phyloP scores from a whole-genome alignment of 352 stramenopile genomes.

The Discostella stelligera region DNA sequence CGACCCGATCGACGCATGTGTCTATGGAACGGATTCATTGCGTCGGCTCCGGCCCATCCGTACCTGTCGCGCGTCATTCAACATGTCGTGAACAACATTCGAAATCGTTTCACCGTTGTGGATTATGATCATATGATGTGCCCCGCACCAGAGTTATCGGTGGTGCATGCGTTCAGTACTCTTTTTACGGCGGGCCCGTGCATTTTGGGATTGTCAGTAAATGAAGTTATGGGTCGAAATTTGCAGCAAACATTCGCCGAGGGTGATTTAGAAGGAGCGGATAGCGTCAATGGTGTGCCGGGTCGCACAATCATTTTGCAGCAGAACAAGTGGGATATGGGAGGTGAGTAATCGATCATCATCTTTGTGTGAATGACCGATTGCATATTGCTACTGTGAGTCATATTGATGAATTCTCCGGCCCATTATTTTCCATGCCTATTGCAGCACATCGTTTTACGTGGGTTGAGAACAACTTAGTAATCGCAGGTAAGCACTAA shows the following conservation, averaged over 20 bases:
- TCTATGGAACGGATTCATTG: conserved; percentile 83
- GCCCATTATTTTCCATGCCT: background rate
- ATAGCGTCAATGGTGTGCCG: conserved; percentile 22
- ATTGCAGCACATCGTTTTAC: conserved; percentile 46
- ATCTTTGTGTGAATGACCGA: background rate
- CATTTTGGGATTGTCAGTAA: conserved; percentile 41
- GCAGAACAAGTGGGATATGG: conserved; percentile 58
- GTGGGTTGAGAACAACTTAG: conserved; percentile 49
- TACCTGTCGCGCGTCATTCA: conserved; percentile 70
- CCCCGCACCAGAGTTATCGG: conserved; percentile 34
- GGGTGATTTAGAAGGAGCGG: conserved; percentile 32
- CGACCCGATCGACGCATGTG: conserved; percentile 62
- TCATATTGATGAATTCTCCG: background rate
- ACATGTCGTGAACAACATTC: conserved; percentile 51
- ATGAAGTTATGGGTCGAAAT: conserved; percentile 46
- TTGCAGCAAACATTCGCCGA: conserved; percentile 41
- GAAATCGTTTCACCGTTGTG: conserved; percentile 52
- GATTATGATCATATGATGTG: conserved; percentile 50
- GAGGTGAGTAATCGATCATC: conserved; percentile 2
- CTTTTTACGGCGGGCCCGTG: conserved; percentile 50
- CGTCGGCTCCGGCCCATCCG: conserved; percentile 70
- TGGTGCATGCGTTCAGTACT: conserved; percentile 44
- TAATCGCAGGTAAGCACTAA: conserved; percentile 39
- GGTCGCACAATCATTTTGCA: conserved; percentile 49
- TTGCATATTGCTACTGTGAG: background rate